A percentile compares a stretch with the other conserved stretches of the same genome.
These are phyloP conservation scores for Candida sonorensis DNA, from an alignment of 805 yeast species.

Conservation along the genomic window DNA sequence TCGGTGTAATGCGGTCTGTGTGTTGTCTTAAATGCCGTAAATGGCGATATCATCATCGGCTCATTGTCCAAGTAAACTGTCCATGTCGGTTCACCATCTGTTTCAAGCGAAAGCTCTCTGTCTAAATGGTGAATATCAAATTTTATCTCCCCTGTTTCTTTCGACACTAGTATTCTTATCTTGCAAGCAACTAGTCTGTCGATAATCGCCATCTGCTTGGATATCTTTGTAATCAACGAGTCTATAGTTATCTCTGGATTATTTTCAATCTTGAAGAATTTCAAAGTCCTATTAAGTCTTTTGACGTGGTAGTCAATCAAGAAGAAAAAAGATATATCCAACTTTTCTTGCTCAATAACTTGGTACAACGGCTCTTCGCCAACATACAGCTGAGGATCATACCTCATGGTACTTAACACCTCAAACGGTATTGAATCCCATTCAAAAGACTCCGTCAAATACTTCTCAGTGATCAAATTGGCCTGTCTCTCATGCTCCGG, in stretches of 20 bases:
- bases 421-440: conserved; percentile 33
- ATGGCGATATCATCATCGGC: conserved; percentile 54
- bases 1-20: conserved; percentile 53
- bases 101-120: conserved; percentile 3
- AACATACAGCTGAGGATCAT: conserved; percentile 53
- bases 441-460: conserved; percentile 11
- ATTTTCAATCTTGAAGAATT: conserved; percentile 47
- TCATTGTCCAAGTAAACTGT: conserved; percentile 54
- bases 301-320: conserved; percentile 57
- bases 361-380: conserved; percentile 17
- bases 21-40: conserved; percentile 87
- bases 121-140: conserved; percentile 21
- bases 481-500: neutral
- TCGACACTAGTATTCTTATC: conserved; percentile 38
- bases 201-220: conserved; percentile 26
- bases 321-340: conserved; percentile 40
- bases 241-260: conserved; percentile 29
- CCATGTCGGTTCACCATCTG: conserved; percentile 32
- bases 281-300: conserved; percentile 48
- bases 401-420: conserved; percentile 65
- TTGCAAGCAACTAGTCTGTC: conserved; percentile 34
- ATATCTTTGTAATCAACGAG: conserved; percentile 35
- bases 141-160: conserved; percentile 24
- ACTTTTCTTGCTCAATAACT: conserved; percentile 18
- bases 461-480: neutral